Evolutionary conservation across 257 asterid genomes (phyloP).

Genomic region (Vinca minor): DNA sequence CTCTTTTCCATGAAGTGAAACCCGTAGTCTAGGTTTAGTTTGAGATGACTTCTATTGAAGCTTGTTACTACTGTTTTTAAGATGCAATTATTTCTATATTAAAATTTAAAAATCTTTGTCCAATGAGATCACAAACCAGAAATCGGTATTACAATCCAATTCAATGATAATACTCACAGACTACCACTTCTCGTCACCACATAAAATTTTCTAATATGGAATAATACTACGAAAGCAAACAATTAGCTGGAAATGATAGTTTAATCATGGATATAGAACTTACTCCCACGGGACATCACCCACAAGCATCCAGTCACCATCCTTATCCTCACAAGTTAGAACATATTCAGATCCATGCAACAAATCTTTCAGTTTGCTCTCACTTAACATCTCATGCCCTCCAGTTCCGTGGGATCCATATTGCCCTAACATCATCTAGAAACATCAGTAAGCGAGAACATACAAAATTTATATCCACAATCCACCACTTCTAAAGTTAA

Average conservation of each 20-base stretch:
- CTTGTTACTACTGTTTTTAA: neutral
- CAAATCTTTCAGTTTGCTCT: slow-evolving; percentile 57
- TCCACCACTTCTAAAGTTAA: neutral
- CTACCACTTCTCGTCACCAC: neutral
- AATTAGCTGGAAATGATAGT: neutral
- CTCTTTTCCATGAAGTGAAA: neutral
- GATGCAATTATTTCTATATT: neutral
- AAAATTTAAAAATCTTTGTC: neutral
- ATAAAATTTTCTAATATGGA: neutral
- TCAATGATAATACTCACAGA: neutral
- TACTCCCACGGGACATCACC: slow-evolving; percentile 85
- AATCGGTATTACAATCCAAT: neutral
- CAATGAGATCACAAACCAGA: neutral
- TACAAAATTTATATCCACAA: neutral
- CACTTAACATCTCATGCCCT: slow-evolving; percentile 49
- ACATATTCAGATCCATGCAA: slow-evolving; percentile 62
- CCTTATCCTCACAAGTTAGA: slow-evolving; percentile 65
- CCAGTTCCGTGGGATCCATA: slow-evolving; percentile 57
- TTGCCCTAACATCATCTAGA: slow-evolving; percentile 38
- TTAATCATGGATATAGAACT: slow-evolving; percentile 17
- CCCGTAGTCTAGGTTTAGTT: neutral
- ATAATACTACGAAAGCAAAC: neutral
- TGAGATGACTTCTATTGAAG: neutral
- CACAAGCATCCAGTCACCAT: slow-evolving; percentile 78
- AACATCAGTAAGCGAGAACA: slow-evolving; percentile 16